Evolutionary conservation across 2,329 filamentous ascomycete genomes (phyloP), one percentile per base, ranked within the genome.

Genomic region (Hypoxylon sp.): DNA sequence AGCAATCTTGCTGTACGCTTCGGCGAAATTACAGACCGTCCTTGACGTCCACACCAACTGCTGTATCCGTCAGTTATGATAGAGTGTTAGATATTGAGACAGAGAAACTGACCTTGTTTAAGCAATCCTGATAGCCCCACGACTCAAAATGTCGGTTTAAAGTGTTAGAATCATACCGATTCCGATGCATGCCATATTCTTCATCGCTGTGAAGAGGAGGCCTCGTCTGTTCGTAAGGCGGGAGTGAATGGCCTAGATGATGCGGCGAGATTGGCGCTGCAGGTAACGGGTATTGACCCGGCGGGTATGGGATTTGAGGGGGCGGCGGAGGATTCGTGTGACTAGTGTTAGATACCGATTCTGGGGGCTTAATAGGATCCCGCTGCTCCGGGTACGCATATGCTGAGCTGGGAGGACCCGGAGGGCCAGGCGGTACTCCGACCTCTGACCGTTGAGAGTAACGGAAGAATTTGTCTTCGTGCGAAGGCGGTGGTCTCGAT

Each of bases 21-120:
- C 87, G 35, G 86, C 85, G 73, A 89, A 89, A 67, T 86, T 85
- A 73, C 81, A 86, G 7, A 88, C 81, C 1, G 85, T 88, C 37
- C 86, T 83, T 15, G 86, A 83, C 2, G 82, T 81, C 60, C 81
- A 82, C 47, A 81, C 82, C 71, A 88, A 85, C 87, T 88, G 75
- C 42, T 56, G 37, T 42, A 65, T 50, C 37, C 62, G 67, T 70
- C 27, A 73, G 64, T 39, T 46, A 55, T 17, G 39, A 10, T 31
- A 47, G 7, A 19, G 2, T 21, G 21, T 10, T 6, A 11, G 8
- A 27, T 17, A n/a, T 10, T 48, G n/a, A 15, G 27, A 19, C 2
- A 5, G 29, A 42, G 27, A 37, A 27, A 68, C 73, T 17, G 46
- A 88, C 87, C 74, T 83, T 81, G 64, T 81, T 80, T 3, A 89